These are phyloP conservation scores for Raddia guianensis DNA, from an alignment of 176 grass and related monocot species.

Conservation along the genomic window DNA sequence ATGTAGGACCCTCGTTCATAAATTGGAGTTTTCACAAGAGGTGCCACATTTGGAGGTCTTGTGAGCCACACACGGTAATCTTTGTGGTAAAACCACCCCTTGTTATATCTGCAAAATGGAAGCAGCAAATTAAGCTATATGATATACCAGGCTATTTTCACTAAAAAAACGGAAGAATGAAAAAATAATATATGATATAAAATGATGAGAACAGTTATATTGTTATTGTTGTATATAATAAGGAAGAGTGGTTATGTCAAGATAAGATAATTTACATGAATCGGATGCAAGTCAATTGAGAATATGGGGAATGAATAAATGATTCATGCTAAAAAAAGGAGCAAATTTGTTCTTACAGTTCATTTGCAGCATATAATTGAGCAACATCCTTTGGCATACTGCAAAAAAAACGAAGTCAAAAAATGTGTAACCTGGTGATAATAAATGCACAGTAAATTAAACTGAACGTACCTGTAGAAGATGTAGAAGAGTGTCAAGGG, in stretches of 20 bases:
- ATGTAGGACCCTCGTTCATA: conserved; percentile 83
- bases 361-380: conserved; percentile 84
- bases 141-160: neutral
- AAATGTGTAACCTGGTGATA: conserved; percentile 23
- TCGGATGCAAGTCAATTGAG: neutral
- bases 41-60: conserved; percentile 61
- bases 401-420: conserved; percentile 52
- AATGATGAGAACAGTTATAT: conserved; percentile 1
- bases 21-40: conserved; percentile 61
- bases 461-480: conserved; percentile 80
- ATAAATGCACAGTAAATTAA: conserved; percentile 27
- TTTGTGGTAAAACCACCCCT: conserved; percentile 95
- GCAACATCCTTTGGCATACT: conserved; percentile 96
- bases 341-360: conserved; percentile 67
- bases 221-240: conserved; percentile 6
- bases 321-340: neutral
- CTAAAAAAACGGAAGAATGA: neutral
- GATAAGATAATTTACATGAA: neutral
- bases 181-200: neutral
- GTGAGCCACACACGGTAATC: conserved; percentile 75
- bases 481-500: conserved; percentile 83
- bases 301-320: neutral
- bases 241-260: neutral
- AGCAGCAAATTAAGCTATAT: conserved; percentile 13
- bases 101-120: conserved; percentile 55